Percentiles rank a stretch among this genome's conserved stretches.
phyloP scores from a whole-genome alignment of 2,329 filamentous ascomycete species.

The Pseudogymnoascus sp. region DNA sequence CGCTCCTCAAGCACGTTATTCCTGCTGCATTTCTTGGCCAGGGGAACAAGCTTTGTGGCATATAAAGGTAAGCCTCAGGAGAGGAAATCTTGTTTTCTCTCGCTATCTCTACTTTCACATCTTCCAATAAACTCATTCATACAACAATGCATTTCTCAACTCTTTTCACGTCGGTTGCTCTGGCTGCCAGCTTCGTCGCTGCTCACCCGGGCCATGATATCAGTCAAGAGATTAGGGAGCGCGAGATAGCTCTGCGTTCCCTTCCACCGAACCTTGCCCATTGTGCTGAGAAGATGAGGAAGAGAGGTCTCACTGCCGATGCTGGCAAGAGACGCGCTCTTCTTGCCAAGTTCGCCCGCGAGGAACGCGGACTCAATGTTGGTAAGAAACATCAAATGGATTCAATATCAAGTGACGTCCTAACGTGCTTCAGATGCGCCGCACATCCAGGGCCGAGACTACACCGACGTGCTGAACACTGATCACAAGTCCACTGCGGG shows the following conservation, averaged over 20 bases:
- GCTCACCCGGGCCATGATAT: conserved; percentile 31
- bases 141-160: background rate
- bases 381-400: background rate
- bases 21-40: background rate
- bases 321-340: conserved; percentile 28
- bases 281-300: conserved; percentile 29
- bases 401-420: background rate
- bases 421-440: background rate
- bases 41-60: background rate
- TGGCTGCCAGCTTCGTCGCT: conserved; percentile 12
- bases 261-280: conserved; percentile 22
- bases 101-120: background rate
- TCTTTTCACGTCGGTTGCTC: background rate
- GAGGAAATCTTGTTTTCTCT: background rate
- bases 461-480: conserved; percentile 9
- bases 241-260: conserved; percentile 12
- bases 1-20: background rate
- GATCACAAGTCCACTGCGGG: conserved; percentile 17
- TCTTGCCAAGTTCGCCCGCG: conserved; percentile 17
- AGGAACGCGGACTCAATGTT: conserved; percentile 19
- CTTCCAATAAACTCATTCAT: background rate
- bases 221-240: conserved; percentile 25
- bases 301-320: conserved; percentile 26
- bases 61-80: background rate
- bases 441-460: background rate